A percentile compares a stretch with the other conserved stretches of the same genome.
phyloP scores from a whole-genome alignment of 1,139 yeast species.

The Nakaseomyces delphensis region DNA sequence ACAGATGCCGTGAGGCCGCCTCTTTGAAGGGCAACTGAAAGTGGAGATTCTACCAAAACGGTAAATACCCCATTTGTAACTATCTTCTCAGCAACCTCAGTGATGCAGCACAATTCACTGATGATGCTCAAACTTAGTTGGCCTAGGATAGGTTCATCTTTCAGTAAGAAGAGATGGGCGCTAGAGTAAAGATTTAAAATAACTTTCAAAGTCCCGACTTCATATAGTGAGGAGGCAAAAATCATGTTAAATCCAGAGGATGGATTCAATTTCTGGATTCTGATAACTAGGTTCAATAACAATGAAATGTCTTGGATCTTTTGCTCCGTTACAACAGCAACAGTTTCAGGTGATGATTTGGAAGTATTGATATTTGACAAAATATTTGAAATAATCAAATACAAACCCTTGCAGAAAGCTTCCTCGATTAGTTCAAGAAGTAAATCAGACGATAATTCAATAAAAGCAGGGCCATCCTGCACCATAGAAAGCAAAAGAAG shows the following conservation, averaged over 20 bases:
- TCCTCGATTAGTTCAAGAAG: constrained; percentile 49
- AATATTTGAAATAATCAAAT: constrained; percentile 45
- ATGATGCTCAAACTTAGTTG: constrained; percentile 63
- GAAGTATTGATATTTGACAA: constrained; percentile 41
- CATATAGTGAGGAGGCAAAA: constrained; percentile 47
- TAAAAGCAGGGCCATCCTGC: constrained; percentile 35
- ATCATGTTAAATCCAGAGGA: constrained; percentile 42
- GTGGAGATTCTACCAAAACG: constrained; percentile 63
- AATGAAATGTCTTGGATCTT: constrained; percentile 58
- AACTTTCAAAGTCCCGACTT: constrained; percentile 53
- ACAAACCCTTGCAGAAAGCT: constrained; percentile 53
- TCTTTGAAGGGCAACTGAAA: constrained; percentile 55
- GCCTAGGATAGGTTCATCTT: constrained; percentile 62
- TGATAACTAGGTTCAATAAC: constrained; percentile 53
- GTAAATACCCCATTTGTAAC: constrained; percentile 60
- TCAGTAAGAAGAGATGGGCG: constrained; percentile 52
- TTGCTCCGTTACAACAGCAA: constrained; percentile 31
- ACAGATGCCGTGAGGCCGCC: constrained; percentile 51
- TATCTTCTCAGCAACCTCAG: constrained; percentile 57
- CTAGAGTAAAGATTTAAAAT: constrained; percentile 60
- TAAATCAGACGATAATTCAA: constrained; percentile 44
- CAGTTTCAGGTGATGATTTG: constrained; percentile 16
- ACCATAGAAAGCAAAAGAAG: constrained; percentile 43
- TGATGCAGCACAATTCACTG: constrained; percentile 57
- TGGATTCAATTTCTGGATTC: constrained; percentile 45